Percentiles rank a stretch among this genome's conserved stretches.
Conservation (phyloP, 345 rosid genomes). For the Pugionium cornutum region DNA sequence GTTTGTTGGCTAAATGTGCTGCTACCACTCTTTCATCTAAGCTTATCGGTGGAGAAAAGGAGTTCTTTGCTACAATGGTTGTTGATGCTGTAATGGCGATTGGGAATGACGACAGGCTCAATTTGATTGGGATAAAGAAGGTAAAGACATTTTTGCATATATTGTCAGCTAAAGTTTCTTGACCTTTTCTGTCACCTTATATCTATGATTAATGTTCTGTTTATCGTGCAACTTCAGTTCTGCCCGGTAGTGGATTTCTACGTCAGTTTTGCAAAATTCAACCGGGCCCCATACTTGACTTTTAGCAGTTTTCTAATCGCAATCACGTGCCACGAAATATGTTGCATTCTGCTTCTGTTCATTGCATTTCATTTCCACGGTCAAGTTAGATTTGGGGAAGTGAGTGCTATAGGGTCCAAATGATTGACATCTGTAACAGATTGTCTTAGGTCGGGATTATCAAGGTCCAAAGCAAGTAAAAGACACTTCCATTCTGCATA, state of each 20-base stretch:
- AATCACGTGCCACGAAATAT: too few species aligned
- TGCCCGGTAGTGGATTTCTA: too few species aligned
- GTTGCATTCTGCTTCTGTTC: not conserved
- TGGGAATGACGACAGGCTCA: not conserved
- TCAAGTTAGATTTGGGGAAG: not conserved
- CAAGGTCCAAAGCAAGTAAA: too few species aligned
- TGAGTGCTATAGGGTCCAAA: not conserved
- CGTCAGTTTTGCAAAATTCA: too few species aligned
- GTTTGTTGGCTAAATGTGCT: not conserved
- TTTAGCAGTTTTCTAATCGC: too few species aligned
- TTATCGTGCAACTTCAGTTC: too few species aligned
- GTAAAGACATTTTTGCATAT: not conserved
- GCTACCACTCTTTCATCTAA: not conserved
- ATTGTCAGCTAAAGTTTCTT: too few species aligned
- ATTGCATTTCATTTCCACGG: not conserved
- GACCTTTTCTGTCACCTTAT: too few species aligned
- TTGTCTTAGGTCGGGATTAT: not conserved
- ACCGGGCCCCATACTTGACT: too few species aligned
- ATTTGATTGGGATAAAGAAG: not conserved
- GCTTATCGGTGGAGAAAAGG: not conserved
- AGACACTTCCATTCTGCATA: not conserved
- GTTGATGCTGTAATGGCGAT: not conserved
- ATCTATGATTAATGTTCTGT: too few species aligned
- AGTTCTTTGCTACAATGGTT: not conserved
- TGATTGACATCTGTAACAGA: not conserved